A percentile compares a stretch with the other conserved stretches of the same genome.
These are phyloP conservation scores for Auxenochlorella pyrenoidosa DNA, from an alignment of 139 green algal genomes.

Conservation along the genomic window DNA sequence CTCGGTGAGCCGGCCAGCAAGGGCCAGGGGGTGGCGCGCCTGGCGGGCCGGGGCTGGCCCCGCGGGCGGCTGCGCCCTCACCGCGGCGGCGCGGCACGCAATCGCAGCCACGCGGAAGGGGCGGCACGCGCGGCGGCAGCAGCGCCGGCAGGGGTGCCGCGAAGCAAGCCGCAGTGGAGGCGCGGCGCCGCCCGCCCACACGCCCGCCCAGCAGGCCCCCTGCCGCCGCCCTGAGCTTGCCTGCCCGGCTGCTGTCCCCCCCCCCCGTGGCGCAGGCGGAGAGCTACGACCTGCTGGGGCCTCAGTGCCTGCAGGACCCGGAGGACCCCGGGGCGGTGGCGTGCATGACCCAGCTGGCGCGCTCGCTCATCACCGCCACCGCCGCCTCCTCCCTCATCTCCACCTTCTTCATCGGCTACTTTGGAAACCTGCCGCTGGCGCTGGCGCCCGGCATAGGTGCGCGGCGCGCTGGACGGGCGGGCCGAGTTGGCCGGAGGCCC, in stretches of 20 bases:
- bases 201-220: too few species aligned
- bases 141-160: too few species aligned
- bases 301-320: conserved; percentile 34
- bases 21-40: too few species aligned
- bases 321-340: conserved; percentile 13
- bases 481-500: neutral
- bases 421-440: conserved; percentile 81
- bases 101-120: too few species aligned
- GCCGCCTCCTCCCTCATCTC: conserved; percentile 69
- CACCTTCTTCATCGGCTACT: conserved; percentile 77
- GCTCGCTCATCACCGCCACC: conserved; percentile 76
- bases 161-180: neutral
- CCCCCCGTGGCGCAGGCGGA: neutral
- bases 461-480: neutral
- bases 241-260: too few species aligned
- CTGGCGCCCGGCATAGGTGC: conserved; percentile 78
- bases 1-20: conserved; percentile 48
- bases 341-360: conserved; percentile 43
- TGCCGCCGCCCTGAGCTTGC: too few species aligned
- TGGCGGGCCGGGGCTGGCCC: too few species aligned
- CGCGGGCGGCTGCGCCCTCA: too few species aligned
- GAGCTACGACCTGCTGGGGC: conserved; percentile 6
- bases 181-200: neutral
- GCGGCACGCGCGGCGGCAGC: neutral
- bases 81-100: too few species aligned